Conservation (phyloP, 2,329 filamentous ascomycete genomes). For the Thelonectria discophora region DNA sequence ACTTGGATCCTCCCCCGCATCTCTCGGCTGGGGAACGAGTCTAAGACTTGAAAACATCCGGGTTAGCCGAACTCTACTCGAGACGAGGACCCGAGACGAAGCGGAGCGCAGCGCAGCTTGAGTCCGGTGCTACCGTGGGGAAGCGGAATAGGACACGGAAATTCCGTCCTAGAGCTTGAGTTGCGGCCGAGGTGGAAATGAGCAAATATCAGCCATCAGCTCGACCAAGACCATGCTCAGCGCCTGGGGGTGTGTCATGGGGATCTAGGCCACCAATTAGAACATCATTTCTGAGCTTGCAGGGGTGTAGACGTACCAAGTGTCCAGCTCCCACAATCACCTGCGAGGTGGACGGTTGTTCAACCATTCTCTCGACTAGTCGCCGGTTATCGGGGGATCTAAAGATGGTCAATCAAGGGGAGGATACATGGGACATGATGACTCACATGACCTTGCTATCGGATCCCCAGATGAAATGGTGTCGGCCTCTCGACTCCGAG, state of each 20-base stretch:
- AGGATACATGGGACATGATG: background rate
- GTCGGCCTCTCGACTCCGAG: conserved; percentile 1
- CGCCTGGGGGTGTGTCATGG: conserved; percentile 14
- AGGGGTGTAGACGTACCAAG: background rate
- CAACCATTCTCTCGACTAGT: conserved; percentile 8
- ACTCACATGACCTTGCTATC: conserved; percentile 14
- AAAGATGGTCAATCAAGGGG: no score
- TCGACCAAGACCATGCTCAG: conserved; percentile 1
- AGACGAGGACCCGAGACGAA: background rate
- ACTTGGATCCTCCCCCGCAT: conserved; percentile 11
- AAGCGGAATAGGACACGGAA: background rate
- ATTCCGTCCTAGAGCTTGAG: conserved; percentile 5
- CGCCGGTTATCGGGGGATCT: conserved; percentile 11
- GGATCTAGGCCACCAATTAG: background rate
- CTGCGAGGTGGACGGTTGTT: conserved; percentile 5
- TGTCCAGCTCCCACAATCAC: conserved; percentile 17
- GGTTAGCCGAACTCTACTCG: background rate
- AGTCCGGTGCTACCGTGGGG: background rate
- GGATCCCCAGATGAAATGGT: conserved; percentile 18
- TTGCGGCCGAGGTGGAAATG: background rate
- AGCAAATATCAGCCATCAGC: background rate
- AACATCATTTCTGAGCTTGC: background rate
- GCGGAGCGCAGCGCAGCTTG: background rate
- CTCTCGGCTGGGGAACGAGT: background rate
- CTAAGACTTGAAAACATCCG: background rate